Evolutionary conservation across 768 basidiomycete species (phyloP), one percentile per base, ranked within the genome.

Genomic region (Trametes cingulata): DNA sequence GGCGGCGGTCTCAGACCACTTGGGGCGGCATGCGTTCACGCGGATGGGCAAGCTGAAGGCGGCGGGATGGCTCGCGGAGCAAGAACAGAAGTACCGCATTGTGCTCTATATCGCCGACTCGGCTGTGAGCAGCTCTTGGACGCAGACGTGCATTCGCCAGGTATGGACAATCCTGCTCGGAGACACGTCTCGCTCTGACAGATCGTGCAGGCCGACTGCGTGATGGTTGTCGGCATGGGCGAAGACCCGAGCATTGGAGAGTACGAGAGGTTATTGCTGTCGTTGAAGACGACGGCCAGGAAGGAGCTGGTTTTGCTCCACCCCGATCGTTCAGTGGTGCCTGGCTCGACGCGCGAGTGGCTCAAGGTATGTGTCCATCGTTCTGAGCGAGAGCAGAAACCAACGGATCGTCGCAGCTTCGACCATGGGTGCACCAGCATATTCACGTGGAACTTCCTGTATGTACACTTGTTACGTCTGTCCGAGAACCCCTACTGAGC

Each of bases 91-190:
- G 68, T 97, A 90, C 69, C 83, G 93, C 27, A 97, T 87, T 2
- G 95, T 98, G 0, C 82, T 99, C 15, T 98, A 98, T 70, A 93
- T 99, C 33, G 96, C 92, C 7, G 95, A 99, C 74, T 94, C 96
- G 0, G 87, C 95, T 0, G 94, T 96, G 36, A 91, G 85, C 57
- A 95, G 93, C 59, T 90, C 93, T 19, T 99, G 97, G 97, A 98
- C 96, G 29, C 91, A 98, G 74, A 98, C 95, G 0, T 98, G 95
- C 72, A 95, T 99, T 62, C 85, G 94, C 24, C 96, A 98, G 80
- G 91, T 90, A 57, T 47, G 80, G 52, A 12, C 17, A 20, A n/a
- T 17, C 37, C 13, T 12, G 20, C 10, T 2, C 24, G 25, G 22
- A n/a, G 29, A 14, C 12, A 15, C 22, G 20, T 5, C 2, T 36